phyloP scores from a whole-genome alignment of 202 grass and related monocot genomes.

The Hordeum pubiflorum region DNA sequence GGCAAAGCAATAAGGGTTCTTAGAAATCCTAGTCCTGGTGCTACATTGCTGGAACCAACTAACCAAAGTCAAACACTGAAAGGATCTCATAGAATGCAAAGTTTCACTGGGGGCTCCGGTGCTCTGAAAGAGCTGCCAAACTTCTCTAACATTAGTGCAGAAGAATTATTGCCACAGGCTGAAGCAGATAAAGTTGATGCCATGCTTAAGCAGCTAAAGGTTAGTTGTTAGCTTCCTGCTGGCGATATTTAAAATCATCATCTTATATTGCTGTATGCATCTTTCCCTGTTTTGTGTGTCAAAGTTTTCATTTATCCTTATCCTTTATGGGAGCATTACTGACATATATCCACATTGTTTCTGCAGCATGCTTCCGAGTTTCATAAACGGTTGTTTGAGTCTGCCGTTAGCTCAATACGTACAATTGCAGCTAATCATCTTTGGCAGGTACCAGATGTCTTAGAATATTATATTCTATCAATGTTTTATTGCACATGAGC shows the following conservation, averaged over 20 bases:
- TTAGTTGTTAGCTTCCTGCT: slow-evolving; percentile 20
- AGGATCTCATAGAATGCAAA: slow-evolving; percentile 59
- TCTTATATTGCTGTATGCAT: slow-evolving; percentile 18
- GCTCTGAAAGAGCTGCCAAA: slow-evolving; percentile 35
- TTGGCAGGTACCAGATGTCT: slow-evolving; percentile 65
- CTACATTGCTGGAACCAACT: slow-evolving; percentile 50
- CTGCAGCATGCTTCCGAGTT: slow-evolving; percentile 93
- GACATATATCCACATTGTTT: slow-evolving; percentile 13
- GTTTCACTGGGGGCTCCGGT: slow-evolving; percentile 40
- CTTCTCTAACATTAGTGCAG: slow-evolving; percentile 46
- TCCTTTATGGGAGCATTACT: background rate
- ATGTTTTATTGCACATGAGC: slow-evolving; percentile 18
- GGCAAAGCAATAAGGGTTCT: slow-evolving; percentile 93
- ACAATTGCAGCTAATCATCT: slow-evolving; percentile 95
- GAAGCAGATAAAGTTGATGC: slow-evolving; percentile 88
- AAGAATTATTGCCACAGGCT: slow-evolving; percentile 85
- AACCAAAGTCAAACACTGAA: slow-evolving; percentile 47
- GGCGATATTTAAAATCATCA: slow-evolving; percentile 5
- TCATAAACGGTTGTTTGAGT: slow-evolving; percentile 87
- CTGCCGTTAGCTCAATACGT: slow-evolving; percentile 82
- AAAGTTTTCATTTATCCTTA: slow-evolving; percentile 15
- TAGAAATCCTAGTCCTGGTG: slow-evolving; percentile 67
- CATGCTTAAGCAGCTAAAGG: slow-evolving; percentile 89
- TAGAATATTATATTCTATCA: slow-evolving; percentile 16
- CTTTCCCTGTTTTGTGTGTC: background rate